Evolutionary conservation across 1,139 yeast species (phyloP).

Genomic region (Debaryomycetaceae sp.): DNA sequence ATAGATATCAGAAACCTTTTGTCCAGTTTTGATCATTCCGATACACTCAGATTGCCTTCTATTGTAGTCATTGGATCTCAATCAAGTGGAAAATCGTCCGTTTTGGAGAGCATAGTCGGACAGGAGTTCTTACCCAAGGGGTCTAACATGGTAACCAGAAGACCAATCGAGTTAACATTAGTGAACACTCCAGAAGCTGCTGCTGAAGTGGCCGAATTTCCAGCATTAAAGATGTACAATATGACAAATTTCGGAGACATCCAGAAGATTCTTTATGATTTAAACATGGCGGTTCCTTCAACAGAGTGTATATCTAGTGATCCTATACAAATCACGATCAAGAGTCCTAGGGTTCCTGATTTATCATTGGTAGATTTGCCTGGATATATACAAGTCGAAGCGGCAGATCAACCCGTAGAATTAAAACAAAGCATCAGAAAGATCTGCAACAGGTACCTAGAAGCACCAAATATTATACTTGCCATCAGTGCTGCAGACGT

Average conservation of each 20-base stretch:
- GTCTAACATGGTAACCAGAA: constrained; percentile 89
- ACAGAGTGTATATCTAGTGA: constrained; percentile 83
- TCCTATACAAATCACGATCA: constrained; percentile 86
- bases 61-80: constrained; percentile 98
- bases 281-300: constrained; percentile 89
- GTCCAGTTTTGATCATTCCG: constrained; percentile 72
- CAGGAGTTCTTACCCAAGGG: constrained; percentile 95
- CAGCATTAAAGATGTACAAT: constrained; percentile 77
- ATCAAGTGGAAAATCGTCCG: constrained; percentile 95
- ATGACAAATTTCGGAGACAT: constrained; percentile 86
- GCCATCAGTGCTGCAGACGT: constrained; percentile 98
- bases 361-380: constrained; percentile 92
- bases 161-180: constrained; percentile 91
- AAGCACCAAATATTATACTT: constrained; percentile 86
- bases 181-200: constrained; percentile 82
- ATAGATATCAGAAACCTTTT: constrained; percentile 86
- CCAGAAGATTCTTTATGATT: constrained; percentile 76
- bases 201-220: constrained; percentile 90
- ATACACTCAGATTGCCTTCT: constrained; percentile 80
- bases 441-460: constrained; percentile 80
- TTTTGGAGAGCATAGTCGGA: constrained; percentile 89
- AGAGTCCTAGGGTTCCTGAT: constrained; percentile 92
- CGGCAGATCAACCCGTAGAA: constrained; percentile 90
- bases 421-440: constrained; percentile 74
- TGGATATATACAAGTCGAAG: constrained; percentile 95